phyloP scores from a whole-genome alignment of 306 rosid species.

The Gynostemma pentaphyllum region DNA sequence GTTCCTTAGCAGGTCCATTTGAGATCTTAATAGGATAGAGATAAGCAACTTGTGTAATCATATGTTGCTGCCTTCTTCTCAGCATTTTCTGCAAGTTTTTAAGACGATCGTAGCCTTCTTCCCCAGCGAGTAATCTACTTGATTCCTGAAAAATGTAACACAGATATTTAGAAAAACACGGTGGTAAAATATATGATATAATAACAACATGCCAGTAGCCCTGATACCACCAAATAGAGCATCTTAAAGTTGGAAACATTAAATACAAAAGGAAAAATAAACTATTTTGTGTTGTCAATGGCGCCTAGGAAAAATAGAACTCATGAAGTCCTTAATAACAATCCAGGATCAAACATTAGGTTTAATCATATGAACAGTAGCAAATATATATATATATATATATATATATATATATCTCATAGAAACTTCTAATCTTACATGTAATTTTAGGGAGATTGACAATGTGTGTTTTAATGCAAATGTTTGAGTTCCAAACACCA shows the following conservation, averaged over 20 bases:
- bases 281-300: background rate
- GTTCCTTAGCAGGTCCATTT: constrained; percentile 74
- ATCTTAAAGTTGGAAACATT: too few species aligned
- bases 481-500: background rate
- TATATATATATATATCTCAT: too few species aligned
- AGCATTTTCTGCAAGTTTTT: constrained; percentile 54
- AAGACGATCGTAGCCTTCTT: constrained; percentile 49
- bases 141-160: too few species aligned
- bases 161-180: too few species aligned
- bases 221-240: too few species aligned
- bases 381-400: too few species aligned
- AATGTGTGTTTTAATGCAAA: background rate
- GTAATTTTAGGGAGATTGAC: background rate
- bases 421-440: background rate
- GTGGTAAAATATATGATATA: background rate
- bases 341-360: background rate
- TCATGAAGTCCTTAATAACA: too few species aligned
- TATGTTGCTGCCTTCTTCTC: constrained; percentile 61
- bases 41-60: constrained; percentile 75
- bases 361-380: too few species aligned
- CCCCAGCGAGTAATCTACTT: constrained; percentile 42
- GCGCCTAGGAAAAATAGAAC: background rate
- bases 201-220: background rate
- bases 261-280: background rate
- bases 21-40: constrained; percentile 72